Base-by-base conservation (phyloP, 257 asterid species). In the Haberlea rhodopensis region DNA sequence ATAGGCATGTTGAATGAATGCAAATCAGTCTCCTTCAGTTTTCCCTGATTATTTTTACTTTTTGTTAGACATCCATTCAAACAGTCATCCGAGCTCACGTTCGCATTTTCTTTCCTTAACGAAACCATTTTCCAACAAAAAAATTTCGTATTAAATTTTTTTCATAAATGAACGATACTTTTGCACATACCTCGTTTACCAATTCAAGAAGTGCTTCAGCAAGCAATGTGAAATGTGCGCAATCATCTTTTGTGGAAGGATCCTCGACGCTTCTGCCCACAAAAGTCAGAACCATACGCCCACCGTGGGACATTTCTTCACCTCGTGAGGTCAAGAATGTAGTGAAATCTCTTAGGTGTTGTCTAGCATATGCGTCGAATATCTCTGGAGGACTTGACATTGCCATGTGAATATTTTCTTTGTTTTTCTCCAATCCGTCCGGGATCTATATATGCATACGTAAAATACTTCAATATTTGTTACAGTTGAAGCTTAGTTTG, bases 1-100 rank as follows among this genome's bases (percentile, higher is more conserved):
- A 45, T 27, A 28, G 73, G 73, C 51, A 60, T 2, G 67, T 68
- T 68, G 53, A 68, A 68, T 15, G 73, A 68, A 22, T 68, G 34
- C 53, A 68, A 23, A 51, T 68, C 73, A 23, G 3, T 60, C 53
- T 59, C 27, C 61, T 60, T 22, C 53, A 60, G 11, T 0, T 49
- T 8, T 31, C 73, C 67, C 67, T 43, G 13, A 5, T 25, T 6
- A n/a, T n/a, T n/a, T n/a, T n/a, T n/a, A n/a, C n/a, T n/a, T n/a
- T n/a, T n/a, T n/a, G n/a, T n/a, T n/a, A n/a, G n/a, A n/a, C 16
- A 21, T 65, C 32, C 11, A 34, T 34, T 2, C n/a, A n/a, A n/a
- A n/a, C n/a, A n/a, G n/a, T n/a, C n/a, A n/a, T n/a, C n/a, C n/a
- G n/a, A n/a, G n/a, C n/a, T n/a, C n/a, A n/a, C n/a, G n/a, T n/a